A percentile compares a stretch with the other conserved stretches of the same genome.
Conservation (phyloP, 192 early-diverging fungal species). For the Gaertneriomyces sp. region DNA sequence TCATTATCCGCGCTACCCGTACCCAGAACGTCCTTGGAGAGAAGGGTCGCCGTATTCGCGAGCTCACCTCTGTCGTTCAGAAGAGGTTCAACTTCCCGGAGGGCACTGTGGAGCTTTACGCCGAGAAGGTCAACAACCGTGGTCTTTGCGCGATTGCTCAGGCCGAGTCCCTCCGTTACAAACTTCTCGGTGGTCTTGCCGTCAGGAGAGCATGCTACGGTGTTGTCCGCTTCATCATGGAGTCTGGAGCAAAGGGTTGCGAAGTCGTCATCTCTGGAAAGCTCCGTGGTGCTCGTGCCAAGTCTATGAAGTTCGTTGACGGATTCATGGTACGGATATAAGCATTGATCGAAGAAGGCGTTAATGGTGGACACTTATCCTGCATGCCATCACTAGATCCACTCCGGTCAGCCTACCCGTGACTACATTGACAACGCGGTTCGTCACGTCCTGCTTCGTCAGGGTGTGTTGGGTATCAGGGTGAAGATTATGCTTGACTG, state of each 20-base stretch:
- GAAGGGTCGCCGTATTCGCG: constrained; percentile 97
- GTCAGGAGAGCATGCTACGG: constrained; percentile 98
- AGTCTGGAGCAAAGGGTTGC: constrained; percentile 98
- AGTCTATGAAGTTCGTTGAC: constrained; percentile 99
- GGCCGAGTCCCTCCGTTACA: constrained; percentile 97
- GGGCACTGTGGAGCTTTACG: constrained; percentile 97
- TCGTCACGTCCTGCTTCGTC: constrained; percentile 95
- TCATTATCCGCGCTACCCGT: constrained; percentile 98
- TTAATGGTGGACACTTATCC: not conserved
- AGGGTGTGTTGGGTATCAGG: constrained; percentile 99
- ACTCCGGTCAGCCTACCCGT: constrained; percentile 97
- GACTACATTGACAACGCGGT: constrained; percentile 95
- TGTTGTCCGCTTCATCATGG: constrained; percentile 98
- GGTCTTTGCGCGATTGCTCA: constrained; percentile 98
- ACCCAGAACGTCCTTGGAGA: constrained; percentile 97
- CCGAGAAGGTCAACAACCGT: constrained; percentile 94
- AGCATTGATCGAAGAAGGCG: not conserved
- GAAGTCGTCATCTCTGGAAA: constrained; percentile 99
- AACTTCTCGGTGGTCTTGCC: constrained; percentile 93
- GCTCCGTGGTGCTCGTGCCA: constrained; percentile 99
- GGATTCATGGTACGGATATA: constrained; percentile 79
- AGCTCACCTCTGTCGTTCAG: constrained; percentile 96
- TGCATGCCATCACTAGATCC: constrained; percentile 51
- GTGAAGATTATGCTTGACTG: constrained; percentile 99
- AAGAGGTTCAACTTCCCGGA: constrained; percentile 99